These are phyloP conservation scores for Hymenochaete sp. DNA, from an alignment of 1,284 basidiomycete species.

Conservation along the genomic window DNA sequence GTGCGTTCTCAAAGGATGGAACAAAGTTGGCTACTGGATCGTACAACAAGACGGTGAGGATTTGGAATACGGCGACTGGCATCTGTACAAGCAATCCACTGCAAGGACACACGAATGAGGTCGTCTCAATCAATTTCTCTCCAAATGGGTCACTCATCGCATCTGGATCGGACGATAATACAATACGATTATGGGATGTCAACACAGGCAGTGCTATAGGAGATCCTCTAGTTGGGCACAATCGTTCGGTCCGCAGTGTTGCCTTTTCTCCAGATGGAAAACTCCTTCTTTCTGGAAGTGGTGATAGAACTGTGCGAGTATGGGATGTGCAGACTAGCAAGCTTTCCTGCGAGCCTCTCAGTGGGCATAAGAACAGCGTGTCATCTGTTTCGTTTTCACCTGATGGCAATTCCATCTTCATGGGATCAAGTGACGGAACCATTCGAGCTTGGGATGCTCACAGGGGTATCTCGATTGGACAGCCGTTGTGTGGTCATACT, in stretches of 20 bases:
- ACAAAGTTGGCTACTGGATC: constrained; percentile 5
- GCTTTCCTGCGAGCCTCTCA: constrained; percentile 24
- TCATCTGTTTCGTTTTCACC: constrained; percentile 25
- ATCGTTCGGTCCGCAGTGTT: constrained; percentile 6
- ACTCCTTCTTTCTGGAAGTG: constrained; percentile 8
- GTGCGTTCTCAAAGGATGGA: constrained; percentile 12
- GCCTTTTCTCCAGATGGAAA: constrained; percentile 14
- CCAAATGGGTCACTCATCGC: constrained; percentile 13
- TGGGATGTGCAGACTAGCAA: constrained; percentile 11
- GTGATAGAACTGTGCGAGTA: constrained; percentile 7
- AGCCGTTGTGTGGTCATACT: constrained; percentile 32
- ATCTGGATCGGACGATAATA: constrained; percentile 15
- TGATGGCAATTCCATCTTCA: constrained; percentile 36
- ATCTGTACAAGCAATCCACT: neutral
- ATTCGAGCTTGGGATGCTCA: constrained; percentile 85
- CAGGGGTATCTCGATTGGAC: constrained; percentile 23
- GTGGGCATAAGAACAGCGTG: constrained; percentile 35
- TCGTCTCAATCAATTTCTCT: constrained; percentile 10
- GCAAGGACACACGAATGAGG: neutral
- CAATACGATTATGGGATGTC: constrained; percentile 13
- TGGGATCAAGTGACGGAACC: constrained; percentile 98
- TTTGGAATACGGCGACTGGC: constrained; percentile 7
- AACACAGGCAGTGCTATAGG: neutral
- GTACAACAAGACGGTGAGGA: constrained; percentile 6
- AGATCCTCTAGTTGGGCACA: constrained; percentile 9